Percentiles rank a stretch among this genome's conserved stretches.
These are phyloP conservation scores for Millerago galiae DNA, from an alignment of 805 yeast species.

Conservation along the genomic window DNA sequence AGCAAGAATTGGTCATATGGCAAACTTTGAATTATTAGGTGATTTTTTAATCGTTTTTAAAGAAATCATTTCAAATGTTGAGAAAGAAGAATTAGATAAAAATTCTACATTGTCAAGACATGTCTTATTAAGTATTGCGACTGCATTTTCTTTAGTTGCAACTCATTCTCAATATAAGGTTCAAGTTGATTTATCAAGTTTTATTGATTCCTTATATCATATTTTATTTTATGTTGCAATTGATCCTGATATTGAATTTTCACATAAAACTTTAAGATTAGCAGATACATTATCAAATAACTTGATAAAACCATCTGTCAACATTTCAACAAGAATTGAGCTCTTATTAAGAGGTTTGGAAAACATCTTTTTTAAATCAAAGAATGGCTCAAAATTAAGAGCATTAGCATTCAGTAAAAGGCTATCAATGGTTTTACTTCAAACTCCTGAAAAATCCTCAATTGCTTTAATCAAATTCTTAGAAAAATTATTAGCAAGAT, in stretches of 20 bases:
- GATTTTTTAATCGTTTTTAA: slow-evolving; percentile 86
- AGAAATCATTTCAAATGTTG: slow-evolving; percentile 59
- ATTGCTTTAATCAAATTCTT: slow-evolving; percentile 72
- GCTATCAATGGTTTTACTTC: slow-evolving; percentile 56
- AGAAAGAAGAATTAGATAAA: slow-evolving; percentile 36
- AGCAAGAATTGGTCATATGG: slow-evolving; percentile 85
- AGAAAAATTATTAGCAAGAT: slow-evolving; percentile 66
- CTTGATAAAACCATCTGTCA: slow-evolving; percentile 60
- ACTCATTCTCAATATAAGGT: slow-evolving; percentile 69
- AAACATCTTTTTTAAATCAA: slow-evolving; percentile 70
- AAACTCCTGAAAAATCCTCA: slow-evolving; percentile 83
- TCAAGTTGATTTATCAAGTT: slow-evolving; percentile 74
- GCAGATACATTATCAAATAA: slow-evolving; percentile 63
- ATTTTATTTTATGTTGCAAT: slow-evolving; percentile 61
- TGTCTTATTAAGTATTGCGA: slow-evolving; percentile 72
- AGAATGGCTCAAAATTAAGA: slow-evolving; percentile 57
- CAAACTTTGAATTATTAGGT: slow-evolving; percentile 87
- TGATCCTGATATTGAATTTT: slow-evolving; percentile 81
- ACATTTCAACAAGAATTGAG: slow-evolving; percentile 86
- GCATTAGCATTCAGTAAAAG: slow-evolving; percentile 82
- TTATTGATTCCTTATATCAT: slow-evolving; percentile 68
- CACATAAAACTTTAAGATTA: slow-evolving; percentile 72
- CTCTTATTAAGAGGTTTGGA: slow-evolving; percentile 72
- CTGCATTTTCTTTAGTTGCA: slow-evolving; percentile 80
- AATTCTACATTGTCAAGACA: slow-evolving; percentile 50